Evolutionary conservation across 176 grass and related monocot species (phyloP), one percentile per base, ranked within the genome.

Genomic region (Lolium rigidum): DNA sequence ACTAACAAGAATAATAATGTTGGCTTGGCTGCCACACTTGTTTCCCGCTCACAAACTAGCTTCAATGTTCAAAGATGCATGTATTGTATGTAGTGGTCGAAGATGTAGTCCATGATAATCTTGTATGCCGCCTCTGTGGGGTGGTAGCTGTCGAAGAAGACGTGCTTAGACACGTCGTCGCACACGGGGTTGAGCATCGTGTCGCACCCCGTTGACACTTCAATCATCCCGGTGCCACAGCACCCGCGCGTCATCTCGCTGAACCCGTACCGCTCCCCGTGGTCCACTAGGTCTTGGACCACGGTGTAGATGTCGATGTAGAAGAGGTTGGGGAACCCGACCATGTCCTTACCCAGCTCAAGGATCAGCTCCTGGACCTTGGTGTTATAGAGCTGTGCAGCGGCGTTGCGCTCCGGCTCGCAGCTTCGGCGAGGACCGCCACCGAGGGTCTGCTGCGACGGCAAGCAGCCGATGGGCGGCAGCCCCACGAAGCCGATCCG

Each of bases 121-220:
- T 65, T 65, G 62, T 65, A 65, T 0, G 25, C 62, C 62, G 24
- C 0, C 5, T 65, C 24, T 6, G 62, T 65, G 12, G 62, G 61
- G 62, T 65, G 94, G 79, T 87, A 94, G 87, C 95, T 95, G 80
- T 98, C 95, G 76, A 94, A 98, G 77, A 98, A 98, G 9, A 98
- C 85, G 24, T 93, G 89, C 11, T 74, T 10, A 0, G 7, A 14
- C 21, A 90, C 87, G 49, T 98, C 80, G 46, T 85, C 70, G 85
- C 95, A 95, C 17, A 83, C 80, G 7, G 77, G 49, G 21, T 60
- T 50, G 26, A 88, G 84, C 44, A 71, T 66, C 4, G 56, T 14
- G 67, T 98, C 94, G 71, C 95, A 98, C 37, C 93, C 69, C 2
- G 83, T 77, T 0, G 95, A 74, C 5, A 92, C 95, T 91, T 98